Evolutionary conservation across 148 eudicot species (phyloP), one percentile per base, ranked within the genome.

Genomic region (Camellia sinensis): DNA sequence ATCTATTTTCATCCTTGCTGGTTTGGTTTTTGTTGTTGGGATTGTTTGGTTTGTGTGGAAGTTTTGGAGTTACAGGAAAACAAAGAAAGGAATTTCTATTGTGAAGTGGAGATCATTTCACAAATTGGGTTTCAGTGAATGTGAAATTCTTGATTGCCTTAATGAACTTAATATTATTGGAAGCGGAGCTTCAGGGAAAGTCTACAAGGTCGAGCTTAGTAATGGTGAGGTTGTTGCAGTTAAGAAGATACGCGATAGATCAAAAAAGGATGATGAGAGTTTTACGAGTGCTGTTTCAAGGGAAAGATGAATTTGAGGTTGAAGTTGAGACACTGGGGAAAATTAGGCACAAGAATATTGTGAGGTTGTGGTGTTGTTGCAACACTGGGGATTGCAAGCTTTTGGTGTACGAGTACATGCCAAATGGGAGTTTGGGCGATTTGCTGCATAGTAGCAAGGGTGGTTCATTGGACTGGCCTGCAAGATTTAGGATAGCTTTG

Each of bases 21-120:
- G 74, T 0, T 0, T 89, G 2, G 67, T 87, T 56, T 76, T 85
- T 15, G 45, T 89, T 46, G 68, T 83, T 17, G 87, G 87, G 41
- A 15, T 87, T 68, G 74, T 60, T 71, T 81, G 80, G 79, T 66
- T 87, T 19, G 10, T 80, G 3, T 80, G 75, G 80, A 85, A 78
- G 84, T 83, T 67, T 56, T 73, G 75, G 74, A 85, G 64, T 22
- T 37, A 79, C 71, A 78, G 45, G 80, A 81, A 83, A 75, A 19
- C 12, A 2, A 80, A 80, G 21, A 61, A 78, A 52, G 68, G 44
- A 14, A 59, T 15, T 11, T 29, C 61, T 9, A 68, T 82, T 53
- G 53, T 84, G 21, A 85, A 89, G 81, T 89, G 91, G 91, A 89
- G 78, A 44, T 89, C 89, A 37, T 89, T 89, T 19, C 89, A 89